phyloP scores from a whole-genome alignment of 345 rosid genomes.

The Gossypium sturtianum region DNA sequence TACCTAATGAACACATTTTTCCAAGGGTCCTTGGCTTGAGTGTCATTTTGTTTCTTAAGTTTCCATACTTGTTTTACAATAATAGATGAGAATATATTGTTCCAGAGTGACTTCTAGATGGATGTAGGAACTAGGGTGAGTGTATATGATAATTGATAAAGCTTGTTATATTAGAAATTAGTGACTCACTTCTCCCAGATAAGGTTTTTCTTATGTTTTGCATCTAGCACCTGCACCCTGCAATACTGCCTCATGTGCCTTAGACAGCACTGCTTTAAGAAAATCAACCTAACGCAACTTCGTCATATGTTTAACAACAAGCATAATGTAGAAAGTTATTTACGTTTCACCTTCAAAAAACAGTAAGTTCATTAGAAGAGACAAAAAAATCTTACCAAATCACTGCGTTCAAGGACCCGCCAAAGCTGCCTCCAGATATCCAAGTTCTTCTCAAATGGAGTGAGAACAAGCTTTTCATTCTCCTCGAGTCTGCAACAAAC shows the following conservation, averaged over 20 bases:
- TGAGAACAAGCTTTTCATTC: constrained; percentile 85
- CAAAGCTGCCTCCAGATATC: constrained; percentile 99
- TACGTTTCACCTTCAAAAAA: not conserved
- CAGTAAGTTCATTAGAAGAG: not conserved
- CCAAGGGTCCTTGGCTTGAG: not conserved
- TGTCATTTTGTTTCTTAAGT: not conserved
- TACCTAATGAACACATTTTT: not conserved
- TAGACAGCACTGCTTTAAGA: not conserved
- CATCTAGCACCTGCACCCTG: not conserved
- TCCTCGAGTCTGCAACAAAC: constrained; percentile 71
- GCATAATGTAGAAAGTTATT: not conserved
- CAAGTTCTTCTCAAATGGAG: constrained; percentile 95
- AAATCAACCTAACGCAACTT: not conserved
- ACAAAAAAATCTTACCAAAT: constrained; percentile 52
- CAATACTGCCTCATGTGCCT: not conserved
- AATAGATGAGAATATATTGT: not conserved
- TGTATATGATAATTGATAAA: not conserved
- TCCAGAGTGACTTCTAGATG: not conserved
- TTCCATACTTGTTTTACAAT: not conserved
- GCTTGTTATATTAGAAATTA: not conserved
- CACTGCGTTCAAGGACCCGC: constrained; percentile 97
- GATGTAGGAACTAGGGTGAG: not conserved
- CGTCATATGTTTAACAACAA: not conserved
- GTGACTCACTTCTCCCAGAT: not conserved
- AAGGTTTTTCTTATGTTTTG: not conserved